These are phyloP conservation scores for Trichomonas tenax DNA, from an alignment of 208 protist genomes.

Conservation along the genomic window DNA sequence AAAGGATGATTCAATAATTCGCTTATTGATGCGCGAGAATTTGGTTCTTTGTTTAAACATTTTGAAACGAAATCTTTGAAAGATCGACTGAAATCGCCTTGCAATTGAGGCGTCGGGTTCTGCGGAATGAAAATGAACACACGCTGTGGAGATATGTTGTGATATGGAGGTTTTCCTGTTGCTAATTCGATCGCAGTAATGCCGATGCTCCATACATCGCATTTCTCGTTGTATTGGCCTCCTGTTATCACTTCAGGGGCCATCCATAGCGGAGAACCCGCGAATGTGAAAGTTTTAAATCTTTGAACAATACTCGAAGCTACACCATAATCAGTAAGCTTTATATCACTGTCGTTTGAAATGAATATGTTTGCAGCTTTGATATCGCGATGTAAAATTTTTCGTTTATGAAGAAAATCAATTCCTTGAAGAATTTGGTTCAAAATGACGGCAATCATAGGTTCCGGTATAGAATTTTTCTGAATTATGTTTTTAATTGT, in stretches of 20 bases:
- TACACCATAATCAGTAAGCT: not conserved
- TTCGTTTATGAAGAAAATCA: not conserved
- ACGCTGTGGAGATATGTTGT: not conserved
- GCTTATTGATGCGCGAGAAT: not conserved
- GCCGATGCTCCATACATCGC: conserved; percentile 38
- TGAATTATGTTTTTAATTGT: conserved; percentile 39
- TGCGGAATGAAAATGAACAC: conserved; percentile 23
- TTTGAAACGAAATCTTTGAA: conserved; percentile 19
- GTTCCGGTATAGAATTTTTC: not conserved
- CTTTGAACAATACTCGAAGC: not conserved
- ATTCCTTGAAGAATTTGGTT: not conserved
- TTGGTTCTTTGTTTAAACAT: conserved; percentile 9
- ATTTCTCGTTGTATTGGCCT: not conserved
- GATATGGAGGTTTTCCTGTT: conserved; percentile 31
- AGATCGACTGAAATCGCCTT: not conserved
- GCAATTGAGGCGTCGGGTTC: not conserved
- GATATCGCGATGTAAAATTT: conserved; percentile 24
- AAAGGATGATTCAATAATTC: conserved; percentile 11
- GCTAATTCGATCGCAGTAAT: conserved; percentile 39
- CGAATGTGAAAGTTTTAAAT: not conserved
- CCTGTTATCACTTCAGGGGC: conserved; percentile 38
- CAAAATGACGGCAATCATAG: not conserved
- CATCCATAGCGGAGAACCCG: conserved; percentile 39
- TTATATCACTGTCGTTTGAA: conserved; percentile 22
- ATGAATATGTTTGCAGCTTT: conserved; percentile 38